phyloP scores from a whole-genome alignment of 805 yeast genomes.

The Phaffomyces antillensis region DNA sequence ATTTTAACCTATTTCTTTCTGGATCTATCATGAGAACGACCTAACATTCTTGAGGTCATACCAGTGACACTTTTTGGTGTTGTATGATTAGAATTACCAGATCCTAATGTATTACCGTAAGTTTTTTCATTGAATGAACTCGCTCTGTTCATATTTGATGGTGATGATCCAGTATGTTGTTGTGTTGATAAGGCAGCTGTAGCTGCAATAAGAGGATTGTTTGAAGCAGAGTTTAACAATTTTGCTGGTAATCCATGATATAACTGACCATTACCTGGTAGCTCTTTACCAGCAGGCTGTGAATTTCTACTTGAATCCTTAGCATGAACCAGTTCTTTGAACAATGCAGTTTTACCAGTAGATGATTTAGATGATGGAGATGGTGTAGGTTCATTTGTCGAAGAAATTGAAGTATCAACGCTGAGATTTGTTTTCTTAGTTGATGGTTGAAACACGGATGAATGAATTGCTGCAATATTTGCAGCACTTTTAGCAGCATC shows the following conservation, averaged over 20 bases:
- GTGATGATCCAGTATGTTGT: not conserved
- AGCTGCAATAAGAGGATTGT: conserved; percentile 17
- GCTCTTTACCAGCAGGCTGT: conserved; percentile 12
- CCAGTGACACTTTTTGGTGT: conserved; percentile 35
- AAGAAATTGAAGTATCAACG: not conserved
- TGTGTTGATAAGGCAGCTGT: conserved; percentile 16
- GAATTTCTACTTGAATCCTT: conserved; percentile 15
- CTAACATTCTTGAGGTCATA: conserved; percentile 54
- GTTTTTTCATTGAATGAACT: conserved; percentile 8
- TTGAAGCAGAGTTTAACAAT: not conserved
- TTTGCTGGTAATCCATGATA: conserved; percentile 28
- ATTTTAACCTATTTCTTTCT: conserved; percentile 14
- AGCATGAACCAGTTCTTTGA: conserved; percentile 27
- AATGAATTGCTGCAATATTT: conserved; percentile 19
- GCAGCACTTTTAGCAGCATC: conserved; percentile 34
- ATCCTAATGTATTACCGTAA: not conserved
- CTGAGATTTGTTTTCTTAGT: not conserved
- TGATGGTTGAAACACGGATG: conserved; percentile 7
- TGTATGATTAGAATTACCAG: not conserved
- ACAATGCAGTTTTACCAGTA: conserved; percentile 20
- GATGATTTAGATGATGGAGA: conserved; percentile 9
- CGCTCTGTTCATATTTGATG: not conserved
- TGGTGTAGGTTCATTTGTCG: not conserved
- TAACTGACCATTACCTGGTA: conserved; percentile 25
- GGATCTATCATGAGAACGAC: conserved; percentile 44